Conservation (phyloP, 139 green algal genomes). For the Spirogloea muscicola region DNA sequence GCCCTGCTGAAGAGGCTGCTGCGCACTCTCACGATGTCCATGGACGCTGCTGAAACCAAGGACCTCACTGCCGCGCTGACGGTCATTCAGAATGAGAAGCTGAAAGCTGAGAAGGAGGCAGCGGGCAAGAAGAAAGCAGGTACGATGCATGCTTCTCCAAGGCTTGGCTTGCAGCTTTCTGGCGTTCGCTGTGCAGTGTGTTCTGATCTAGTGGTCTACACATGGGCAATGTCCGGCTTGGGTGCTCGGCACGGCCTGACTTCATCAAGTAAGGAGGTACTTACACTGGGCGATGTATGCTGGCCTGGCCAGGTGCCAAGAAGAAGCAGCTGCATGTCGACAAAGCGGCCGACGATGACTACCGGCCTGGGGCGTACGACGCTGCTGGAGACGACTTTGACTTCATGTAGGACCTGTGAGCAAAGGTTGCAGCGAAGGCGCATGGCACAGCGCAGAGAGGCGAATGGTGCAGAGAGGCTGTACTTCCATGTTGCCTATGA, state of each 20-base stretch:
- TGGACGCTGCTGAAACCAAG: conserved; percentile 15
- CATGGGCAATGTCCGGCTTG: too few relatives aligned
- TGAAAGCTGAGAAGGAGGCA: conserved; percentile 30
- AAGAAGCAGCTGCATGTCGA: conserved; percentile 36
- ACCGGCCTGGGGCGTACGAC: conserved; percentile 2
- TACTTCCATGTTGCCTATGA: too few relatives aligned
- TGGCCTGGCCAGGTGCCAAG: conserved; percentile 14
- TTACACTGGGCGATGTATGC: too few relatives aligned
- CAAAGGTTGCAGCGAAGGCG: too few relatives aligned
- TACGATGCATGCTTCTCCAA: not conserved
- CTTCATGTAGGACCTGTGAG: conserved; percentile 46
- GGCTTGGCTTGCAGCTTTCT: too few relatives aligned
- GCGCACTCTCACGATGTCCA: not conserved
- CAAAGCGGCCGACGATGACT: conserved; percentile 25
- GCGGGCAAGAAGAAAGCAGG: conserved; percentile 12
- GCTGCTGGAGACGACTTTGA: conserved; percentile 20
- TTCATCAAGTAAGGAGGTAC: too few relatives aligned
- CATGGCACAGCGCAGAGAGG: too few relatives aligned
- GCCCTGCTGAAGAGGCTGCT: conserved; percentile 30
- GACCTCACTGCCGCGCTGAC: conserved; percentile 5
- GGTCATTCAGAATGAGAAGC: conserved; percentile 31
- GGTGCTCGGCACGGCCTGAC: too few relatives aligned
- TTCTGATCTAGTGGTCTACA: too few relatives aligned
- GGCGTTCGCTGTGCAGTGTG: too few relatives aligned
- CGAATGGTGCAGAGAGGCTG: too few relatives aligned